Conservation (phyloP, 164 flowering plant genomes). For the Vitis vinifera region ASM3070453v1 NC_081822.1:5332001-5332500, state of each 20-base stretch:
- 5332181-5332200: constrained; percentile 65
- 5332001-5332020: constrained; percentile 13
- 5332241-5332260: constrained; percentile 49
- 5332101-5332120: constrained; percentile 86
- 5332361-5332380: constrained; percentile 47
- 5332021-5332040: background rate
- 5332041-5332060: constrained; percentile 72
- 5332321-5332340: constrained; percentile 45
- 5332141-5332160: constrained; percentile 73
- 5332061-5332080: constrained; percentile 74
- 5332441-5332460: constrained; percentile 60
- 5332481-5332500: constrained; percentile 64
- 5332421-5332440: constrained; percentile 79
- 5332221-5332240: constrained; percentile 50
- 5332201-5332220: constrained; percentile 21
- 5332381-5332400: constrained; percentile 44
- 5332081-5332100: constrained; percentile 77
- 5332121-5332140: constrained; percentile 70
- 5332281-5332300: constrained; percentile 48
- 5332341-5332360: constrained; percentile 55
- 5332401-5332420: constrained; percentile 64
- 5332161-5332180: constrained; percentile 85
- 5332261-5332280: constrained; percentile 26
- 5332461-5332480: constrained; percentile 84
- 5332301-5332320: constrained; percentile 24